Evolutionary conservation across 306 rosid genomes (phyloP).

Genomic region (Prunus fruticosa): DNA sequence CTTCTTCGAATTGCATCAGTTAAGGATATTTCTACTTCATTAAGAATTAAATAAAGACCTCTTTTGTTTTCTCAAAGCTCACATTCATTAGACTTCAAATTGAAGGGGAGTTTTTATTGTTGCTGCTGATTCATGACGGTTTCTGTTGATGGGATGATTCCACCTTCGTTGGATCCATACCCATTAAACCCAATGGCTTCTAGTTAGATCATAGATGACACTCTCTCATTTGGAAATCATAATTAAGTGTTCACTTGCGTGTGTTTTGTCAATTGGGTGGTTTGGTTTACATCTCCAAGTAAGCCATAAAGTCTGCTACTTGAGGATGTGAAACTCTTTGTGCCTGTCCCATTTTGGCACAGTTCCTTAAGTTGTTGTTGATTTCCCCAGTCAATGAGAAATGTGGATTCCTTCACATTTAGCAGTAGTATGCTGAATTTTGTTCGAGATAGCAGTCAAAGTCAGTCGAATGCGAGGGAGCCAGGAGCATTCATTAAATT

Average conservation of each 20-base stretch:
- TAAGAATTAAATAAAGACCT: neutral
- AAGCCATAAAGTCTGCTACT: neutral
- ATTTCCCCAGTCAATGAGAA: neutral
- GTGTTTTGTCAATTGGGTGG: constrained; percentile 2
- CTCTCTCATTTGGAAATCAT: constrained; percentile 2
- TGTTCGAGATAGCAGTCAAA: neutral
- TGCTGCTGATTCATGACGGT: constrained; percentile 21
- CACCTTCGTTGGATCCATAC: neutral
- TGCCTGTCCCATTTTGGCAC: neutral
- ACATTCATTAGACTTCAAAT: constrained; percentile 21
- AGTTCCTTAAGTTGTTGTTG: neutral
- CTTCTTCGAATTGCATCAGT: constrained; percentile 11
- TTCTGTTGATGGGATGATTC: neutral
- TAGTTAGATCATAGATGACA: neutral
- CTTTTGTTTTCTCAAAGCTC: constrained; percentile 21
- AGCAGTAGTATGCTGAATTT: neutral
- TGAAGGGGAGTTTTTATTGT: constrained; percentile 17
- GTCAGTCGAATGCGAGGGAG: neutral
- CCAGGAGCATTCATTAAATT: neutral
- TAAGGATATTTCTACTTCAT: constrained; percentile 4
- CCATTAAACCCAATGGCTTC: too few relatives aligned
- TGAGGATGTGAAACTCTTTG: neutral
- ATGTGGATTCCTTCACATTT: neutral
- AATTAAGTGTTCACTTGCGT: neutral
- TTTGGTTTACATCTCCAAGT: neutral